Base-by-base conservation (phyloP, 345 rosid genomes). In the Moricandia moricandioides region DNA sequence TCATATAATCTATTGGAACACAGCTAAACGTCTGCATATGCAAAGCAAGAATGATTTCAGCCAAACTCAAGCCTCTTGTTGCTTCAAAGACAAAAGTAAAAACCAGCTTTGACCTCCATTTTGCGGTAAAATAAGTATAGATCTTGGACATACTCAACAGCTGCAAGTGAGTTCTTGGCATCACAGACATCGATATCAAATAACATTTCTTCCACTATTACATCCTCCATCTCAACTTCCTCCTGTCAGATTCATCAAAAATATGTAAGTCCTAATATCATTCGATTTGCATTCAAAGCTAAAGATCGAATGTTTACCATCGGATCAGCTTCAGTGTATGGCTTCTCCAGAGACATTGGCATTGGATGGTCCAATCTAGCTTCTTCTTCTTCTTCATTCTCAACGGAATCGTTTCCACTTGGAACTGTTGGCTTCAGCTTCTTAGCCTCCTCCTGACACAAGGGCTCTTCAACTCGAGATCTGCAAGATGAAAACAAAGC, bases 221-320 rank as follows among this genome's bases (percentile, higher is more conserved):
- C 81, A 72, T 90, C 96, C 66, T 91, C 95, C 96, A 94, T 91
- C 78, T 91, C 97, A 31, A 91, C 87, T 80, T 91, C 97, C 72
- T 86, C 89, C 93, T 94, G 34, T 27, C 18, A 27, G 3, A n/a
- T 13, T 13, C 51, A 37, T 12, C 43, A 37, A 0, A 1, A 35
- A 2, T 7, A 37, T 37, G 11, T 37, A 37, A 37, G 43, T 37
- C 43, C 4, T 7, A 3, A 5, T 33, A 1, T 33, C 9, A 39
- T 43, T 43, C 51, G 16, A 63, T 12, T 37, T 37, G 31, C 11
- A 16, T 21, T 58, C 14, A 69, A 69, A 69, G 37, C 31, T 43
- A 43, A 43, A 29, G 31, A 4, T 21, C 24, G n/a, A 65, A 10
- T 29, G n/a, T 12, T 52, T 86, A 88, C 98, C 91, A 87, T 82